These are phyloP conservation scores for Nyssa sinensis DNA, from an alignment of 148 eudicot genomes.

Conservation along the genomic window DNA sequence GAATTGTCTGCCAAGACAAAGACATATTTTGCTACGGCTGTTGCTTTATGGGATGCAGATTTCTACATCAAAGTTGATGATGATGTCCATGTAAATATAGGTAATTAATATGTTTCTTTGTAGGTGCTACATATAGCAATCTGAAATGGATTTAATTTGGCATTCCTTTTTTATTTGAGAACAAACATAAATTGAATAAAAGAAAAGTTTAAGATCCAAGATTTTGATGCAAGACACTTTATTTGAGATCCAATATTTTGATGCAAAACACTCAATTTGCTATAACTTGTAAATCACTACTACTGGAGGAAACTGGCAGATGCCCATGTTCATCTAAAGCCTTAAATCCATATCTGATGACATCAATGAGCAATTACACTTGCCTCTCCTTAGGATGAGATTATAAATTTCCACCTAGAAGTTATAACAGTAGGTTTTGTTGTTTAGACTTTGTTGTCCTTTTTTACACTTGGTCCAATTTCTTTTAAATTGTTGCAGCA, in stretches of 20 bases:
- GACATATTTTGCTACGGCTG: conserved; percentile 50
- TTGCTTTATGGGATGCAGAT: conserved; percentile 56
- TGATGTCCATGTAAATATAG: conserved; percentile 60
- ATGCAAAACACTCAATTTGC: too few species aligned
- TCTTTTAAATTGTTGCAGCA: conserved; percentile 33
- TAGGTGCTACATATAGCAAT: neutral
- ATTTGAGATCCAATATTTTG: too few species aligned
- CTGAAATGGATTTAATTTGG: neutral
- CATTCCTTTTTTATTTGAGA: too few species aligned
- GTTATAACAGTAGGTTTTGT: neutral
- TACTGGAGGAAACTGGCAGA: neutral
- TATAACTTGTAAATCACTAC: neutral
- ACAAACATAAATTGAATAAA: too few species aligned
- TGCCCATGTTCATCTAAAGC: neutral
- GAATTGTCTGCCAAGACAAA: conserved; percentile 61
- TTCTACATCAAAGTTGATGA: conserved; percentile 58
- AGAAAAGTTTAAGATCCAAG: neutral
- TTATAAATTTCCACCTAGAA: neutral
- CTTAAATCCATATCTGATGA: neutral
- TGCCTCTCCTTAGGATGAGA: neutral
- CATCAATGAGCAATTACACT: neutral
- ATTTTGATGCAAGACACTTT: neutral
- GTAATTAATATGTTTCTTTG: conserved; percentile 16
- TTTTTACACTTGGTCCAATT: neutral
- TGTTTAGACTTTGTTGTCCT: neutral